Base-by-base conservation (phyloP, 345 rosid species). In the Stellera chamaejasme region DNA sequence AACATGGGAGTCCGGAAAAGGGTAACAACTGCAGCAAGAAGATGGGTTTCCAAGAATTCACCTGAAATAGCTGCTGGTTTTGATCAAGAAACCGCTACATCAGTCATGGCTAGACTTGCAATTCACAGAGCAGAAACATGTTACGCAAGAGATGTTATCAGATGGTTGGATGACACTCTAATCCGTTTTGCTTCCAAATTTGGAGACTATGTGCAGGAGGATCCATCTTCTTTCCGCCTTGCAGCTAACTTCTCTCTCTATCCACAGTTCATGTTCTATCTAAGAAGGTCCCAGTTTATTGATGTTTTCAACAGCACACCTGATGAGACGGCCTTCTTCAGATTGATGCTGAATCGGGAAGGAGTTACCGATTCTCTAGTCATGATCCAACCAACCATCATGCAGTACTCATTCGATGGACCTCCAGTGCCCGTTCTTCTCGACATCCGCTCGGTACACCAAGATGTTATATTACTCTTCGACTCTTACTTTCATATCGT, bases 1-100 rank as follows among this genome's bases (percentile, higher is more conserved):
- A 82, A 77, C 75, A 69, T 72, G 68, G 86, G 82, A 56, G 11
- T 82, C 43, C 72, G 83, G 65, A 84, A 82, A 66, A 80, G 98
- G 55, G 95, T 92, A 45, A 84, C 93, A 44, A 93, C 99, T 0
- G 96, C 87, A 59, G 97, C 96, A 5, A 82, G 99, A 69, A 84
- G 99, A 72, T 93, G 96, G 94, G 90, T 78, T 43, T 73, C 74
- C n/a, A 89, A 81, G 60, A 78, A 78, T 59, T 77, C 94, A 1
- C 85, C 90, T 2, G 99, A 93, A 58, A 77, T 85, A 42, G 65
- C 76, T 60, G 71, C 92, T 11, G 92, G 99, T 28, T 93, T 93
- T 19, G 97, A 89, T 76, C 99, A 93, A 77, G 97, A 93, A 84
- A 81, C 96, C 52, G 97, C 99, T 13, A 90, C 97, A 64, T 79